Percentiles rank a stretch among this genome's conserved stretches.
These are phyloP conservation scores for Pachysandra terminalis DNA, from an alignment of 164 flowering plant genomes.

Conservation along the genomic window DNA sequence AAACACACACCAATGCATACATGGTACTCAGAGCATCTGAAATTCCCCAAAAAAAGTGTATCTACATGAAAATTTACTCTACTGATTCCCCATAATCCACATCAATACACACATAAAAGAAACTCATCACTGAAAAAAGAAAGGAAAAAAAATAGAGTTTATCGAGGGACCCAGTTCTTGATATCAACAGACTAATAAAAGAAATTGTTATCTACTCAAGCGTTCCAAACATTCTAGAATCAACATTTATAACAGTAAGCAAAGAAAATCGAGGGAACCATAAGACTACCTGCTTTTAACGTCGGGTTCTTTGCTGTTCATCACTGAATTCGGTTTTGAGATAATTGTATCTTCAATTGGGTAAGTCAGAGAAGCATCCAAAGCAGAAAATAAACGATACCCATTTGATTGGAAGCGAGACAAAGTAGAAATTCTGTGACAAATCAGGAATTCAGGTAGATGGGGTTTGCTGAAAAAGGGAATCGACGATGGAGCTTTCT, in stretches of 20 bases:
- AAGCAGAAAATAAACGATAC: slow-evolving; percentile 17
- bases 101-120: too few relatives aligned
- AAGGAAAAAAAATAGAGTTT: too few relatives aligned
- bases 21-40: too few relatives aligned
- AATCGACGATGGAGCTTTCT: not conserved
- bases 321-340: not conserved
- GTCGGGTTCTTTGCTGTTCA: slow-evolving; percentile 10
- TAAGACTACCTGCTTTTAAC: slow-evolving; percentile 26
- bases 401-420: slow-evolving; percentile 17
- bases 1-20: too few relatives aligned
- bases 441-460: slow-evolving; percentile 1
- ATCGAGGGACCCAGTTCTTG: too few relatives aligned
- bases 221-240: not conserved
- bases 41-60: too few relatives aligned
- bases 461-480: slow-evolving; percentile 7
- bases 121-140: too few relatives aligned
- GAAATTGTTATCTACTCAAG: too few relatives aligned
- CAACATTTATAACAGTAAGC: not conserved
- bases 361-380: slow-evolving; percentile 17
- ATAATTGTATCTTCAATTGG: slow-evolving; percentile 12
- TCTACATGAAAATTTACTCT: too few relatives aligned
- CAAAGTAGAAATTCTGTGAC: slow-evolving; percentile 4
- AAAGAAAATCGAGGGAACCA: not conserved
- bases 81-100: too few relatives aligned
- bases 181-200: too few relatives aligned